Base-by-base conservation (phyloP, 768 basidiomycete species). In the Chiua virens region DNA sequence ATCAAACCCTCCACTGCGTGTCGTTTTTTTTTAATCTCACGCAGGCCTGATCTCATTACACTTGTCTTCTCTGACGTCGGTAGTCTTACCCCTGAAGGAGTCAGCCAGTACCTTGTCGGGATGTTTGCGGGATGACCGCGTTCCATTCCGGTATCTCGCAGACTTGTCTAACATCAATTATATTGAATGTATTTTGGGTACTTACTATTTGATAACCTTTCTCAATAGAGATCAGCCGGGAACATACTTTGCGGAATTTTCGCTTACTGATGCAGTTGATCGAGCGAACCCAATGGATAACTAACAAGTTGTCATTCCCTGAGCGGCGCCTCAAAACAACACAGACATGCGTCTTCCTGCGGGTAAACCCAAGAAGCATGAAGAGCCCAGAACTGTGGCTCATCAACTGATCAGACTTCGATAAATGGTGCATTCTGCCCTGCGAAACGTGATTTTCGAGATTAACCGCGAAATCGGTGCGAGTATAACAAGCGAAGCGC, bases 31-130 rank as follows among this genome's bases (percentile, higher is more conserved):
- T 63, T 71, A 42, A 71, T 60, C 53, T 43, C 54, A 57, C 43
- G 40, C 57, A 92, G 89, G 64, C 92, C 95, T 47, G 93, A 98
- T 74, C 74, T 96, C 57, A 96, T 98, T 56, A 88, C 92, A 32
- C 79, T 98, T 34, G 92, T 98, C 34, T 90, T 98, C 66, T 92
- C 90, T 50, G 96, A 98, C 61, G 85, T 98, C 37, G 96, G 96
- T 20, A 90, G 91, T 60, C 76, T 95, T 55, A 93, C 92, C 20
- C 92, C 94, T 28, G 89, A 92, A 72, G 89, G 90, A 51, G 92
- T 97, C 57, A 94, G 91, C 71, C 92, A 94, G 68, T 95, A 95
- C 68, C 79, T 97, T 39, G 94, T 97, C 52, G 92, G 91, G 57
- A 93, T 95, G 86, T 96, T 92, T 74, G 86, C 89, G 56, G 89